A percentile compares a stretch with the other conserved stretches of the same genome.
Conservation (phyloP, 306 rosid genomes). For the Ammopiptanthus mongolicus region DNA sequence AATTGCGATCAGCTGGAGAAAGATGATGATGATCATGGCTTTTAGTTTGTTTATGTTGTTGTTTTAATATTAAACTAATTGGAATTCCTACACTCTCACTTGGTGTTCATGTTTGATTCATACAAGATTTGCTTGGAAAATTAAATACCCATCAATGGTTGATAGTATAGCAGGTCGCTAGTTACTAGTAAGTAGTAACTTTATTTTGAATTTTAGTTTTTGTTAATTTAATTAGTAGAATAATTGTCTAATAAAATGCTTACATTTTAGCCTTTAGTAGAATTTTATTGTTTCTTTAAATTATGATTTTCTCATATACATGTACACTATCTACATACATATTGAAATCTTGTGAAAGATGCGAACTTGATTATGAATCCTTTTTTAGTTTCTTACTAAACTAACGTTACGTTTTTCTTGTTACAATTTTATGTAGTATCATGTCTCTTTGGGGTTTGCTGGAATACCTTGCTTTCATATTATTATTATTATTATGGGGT, state of each 20-base stretch:
- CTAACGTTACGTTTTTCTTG: not conserved
- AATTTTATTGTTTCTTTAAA: conserved; percentile 1
- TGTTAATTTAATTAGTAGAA: not conserved
- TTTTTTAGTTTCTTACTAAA: not conserved
- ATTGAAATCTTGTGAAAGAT: conserved; percentile 12
- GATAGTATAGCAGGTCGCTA: conserved; percentile 17
- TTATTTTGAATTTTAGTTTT: not conserved
- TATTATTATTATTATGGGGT: not conserved
- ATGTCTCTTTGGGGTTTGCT: not conserved
- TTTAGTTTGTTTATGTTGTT: conserved; percentile 6
- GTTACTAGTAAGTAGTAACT: conserved; percentile 13
- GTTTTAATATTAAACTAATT: conserved; percentile 19
- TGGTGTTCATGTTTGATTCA: not conserved
- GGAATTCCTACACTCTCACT: not conserved
- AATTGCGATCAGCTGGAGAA: conserved; percentile 41
- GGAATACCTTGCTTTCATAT: not conserved
- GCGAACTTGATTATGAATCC: not conserved
- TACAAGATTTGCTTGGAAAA: conserved; percentile 14
- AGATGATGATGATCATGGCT: conserved; percentile 3
- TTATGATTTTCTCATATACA: not conserved
- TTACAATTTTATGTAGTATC: not conserved
- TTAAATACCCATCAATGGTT: conserved; percentile 11
- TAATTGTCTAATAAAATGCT: conserved; percentile 31
- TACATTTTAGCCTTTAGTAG: conserved; percentile 5
- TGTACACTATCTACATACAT: conserved; percentile 22